Evolutionary conservation across 352 stramenopile genomes (phyloP).

Genomic region (Pythium sukuiense): DNA sequence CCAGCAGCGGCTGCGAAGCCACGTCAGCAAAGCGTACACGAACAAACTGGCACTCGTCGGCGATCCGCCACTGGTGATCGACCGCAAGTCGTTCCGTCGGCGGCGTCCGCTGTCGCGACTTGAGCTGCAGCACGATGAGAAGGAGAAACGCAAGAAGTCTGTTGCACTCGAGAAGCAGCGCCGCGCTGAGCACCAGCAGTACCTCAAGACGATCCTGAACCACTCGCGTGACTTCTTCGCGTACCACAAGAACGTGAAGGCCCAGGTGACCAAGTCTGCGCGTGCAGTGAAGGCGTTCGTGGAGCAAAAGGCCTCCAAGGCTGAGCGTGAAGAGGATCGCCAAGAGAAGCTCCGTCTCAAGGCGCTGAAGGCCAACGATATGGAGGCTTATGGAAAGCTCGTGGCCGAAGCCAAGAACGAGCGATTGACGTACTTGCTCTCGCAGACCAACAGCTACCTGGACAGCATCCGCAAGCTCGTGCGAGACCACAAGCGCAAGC

Average conservation of each 20-base stretch:
- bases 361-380: constrained; percentile 95
- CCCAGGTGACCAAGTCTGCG: constrained; percentile 62
- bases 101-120: constrained; percentile 59
- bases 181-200: constrained; percentile 72
- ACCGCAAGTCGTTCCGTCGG: constrained; percentile 77
- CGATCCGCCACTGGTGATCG: constrained; percentile 57
- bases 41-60: constrained; percentile 64
- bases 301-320: constrained; percentile 73
- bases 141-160: constrained; percentile 79
- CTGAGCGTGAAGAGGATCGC: constrained; percentile 83
- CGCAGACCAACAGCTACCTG: constrained; percentile 96
- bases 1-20: constrained; percentile 69
- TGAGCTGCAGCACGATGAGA: constrained; percentile 68
- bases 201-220: constrained; percentile 79
- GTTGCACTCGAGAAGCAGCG: constrained; percentile 84
- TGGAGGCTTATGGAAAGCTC: constrained; percentile 96
- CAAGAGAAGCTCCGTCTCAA: constrained; percentile 89
- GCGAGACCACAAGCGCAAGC: constrained; percentile 86
- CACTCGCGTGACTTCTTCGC: constrained; percentile 85
- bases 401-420: constrained; percentile 98
- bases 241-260: constrained; percentile 87
- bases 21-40: constrained; percentile 61
- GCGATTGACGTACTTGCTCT: constrained; percentile 95
- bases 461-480: constrained; percentile 94
- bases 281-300: constrained; percentile 77